These are phyloP conservation scores for Cymbopogon citratus DNA, from an alignment of 176 grass and related monocot species.

Conservation along the genomic window DNA sequence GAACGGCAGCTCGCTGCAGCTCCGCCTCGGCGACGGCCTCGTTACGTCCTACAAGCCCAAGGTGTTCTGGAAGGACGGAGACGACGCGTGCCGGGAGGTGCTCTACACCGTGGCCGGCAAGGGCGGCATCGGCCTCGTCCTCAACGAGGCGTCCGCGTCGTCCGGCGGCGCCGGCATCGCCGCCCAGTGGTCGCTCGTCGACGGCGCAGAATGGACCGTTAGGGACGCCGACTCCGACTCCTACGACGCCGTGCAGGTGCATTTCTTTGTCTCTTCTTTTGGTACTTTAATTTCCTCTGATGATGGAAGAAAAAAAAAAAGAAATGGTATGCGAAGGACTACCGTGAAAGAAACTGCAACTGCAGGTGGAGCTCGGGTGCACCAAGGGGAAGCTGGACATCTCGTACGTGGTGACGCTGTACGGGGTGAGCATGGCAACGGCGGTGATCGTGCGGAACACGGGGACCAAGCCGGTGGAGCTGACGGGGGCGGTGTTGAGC, in stretches of 20 bases:
- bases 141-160: slow-evolving; percentile 52
- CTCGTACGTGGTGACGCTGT: slow-evolving; percentile 86
- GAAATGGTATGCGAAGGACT: not conserved
- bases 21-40: slow-evolving; percentile 67
- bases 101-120: slow-evolving; percentile 51
- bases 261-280: not conserved
- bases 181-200: slow-evolving; percentile 37
- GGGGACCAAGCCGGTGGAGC: slow-evolving; percentile 56
- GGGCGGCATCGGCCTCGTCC: slow-evolving; percentile 78
- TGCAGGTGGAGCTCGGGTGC: slow-evolving; percentile 81
- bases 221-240: slow-evolving; percentile 79
- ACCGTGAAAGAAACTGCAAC: not conserved
- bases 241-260: slow-evolving; percentile 75
- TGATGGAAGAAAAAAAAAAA: not conserved
- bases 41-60: slow-evolving; percentile 91
- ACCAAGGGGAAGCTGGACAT: slow-evolving; percentile 60
- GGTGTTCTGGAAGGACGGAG: slow-evolving; percentile 71
- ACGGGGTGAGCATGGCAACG: slow-evolving; percentile 73
- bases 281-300: not conserved
- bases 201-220: slow-evolving; percentile 52
- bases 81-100: slow-evolving; percentile 67
- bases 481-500: slow-evolving; percentile 78
- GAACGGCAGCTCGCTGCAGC: slow-evolving; percentile 74
- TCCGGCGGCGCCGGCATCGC: not conserved
- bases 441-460: slow-evolving; percentile 80